Evolutionary conservation across 78 protist genomes (phyloP).

Genomic region (Chrysochromulina tobinii): DNA sequence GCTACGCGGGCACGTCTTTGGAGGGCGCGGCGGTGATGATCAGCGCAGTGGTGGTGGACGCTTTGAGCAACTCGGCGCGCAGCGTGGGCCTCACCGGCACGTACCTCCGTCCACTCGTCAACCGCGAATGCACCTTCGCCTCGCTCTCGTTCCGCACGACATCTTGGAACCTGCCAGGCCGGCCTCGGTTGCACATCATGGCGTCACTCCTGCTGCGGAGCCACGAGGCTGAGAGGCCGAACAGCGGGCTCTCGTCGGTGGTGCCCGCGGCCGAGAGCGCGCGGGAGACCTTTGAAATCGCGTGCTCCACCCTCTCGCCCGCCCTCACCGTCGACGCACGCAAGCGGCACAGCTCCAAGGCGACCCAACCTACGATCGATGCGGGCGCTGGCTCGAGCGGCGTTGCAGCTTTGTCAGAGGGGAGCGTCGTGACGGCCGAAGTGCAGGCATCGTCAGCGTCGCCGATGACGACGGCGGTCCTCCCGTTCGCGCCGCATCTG

Average conservation of each 20-base stretch:
- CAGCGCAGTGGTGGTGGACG: too few relatives aligned
- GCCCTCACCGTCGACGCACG: conserved; percentile 4
- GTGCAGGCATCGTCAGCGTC: too few relatives aligned
- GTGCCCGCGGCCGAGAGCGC: too few relatives aligned
- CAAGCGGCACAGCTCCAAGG: conserved; percentile 10
- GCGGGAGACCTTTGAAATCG: not conserved
- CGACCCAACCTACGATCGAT: too few relatives aligned
- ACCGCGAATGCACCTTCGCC: not conserved
- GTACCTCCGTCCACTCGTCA: not conserved
- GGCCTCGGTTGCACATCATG: not conserved
- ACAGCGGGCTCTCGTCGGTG: too few relatives aligned
- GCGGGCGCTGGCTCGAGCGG: not conserved
- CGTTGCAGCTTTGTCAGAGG: not conserved
- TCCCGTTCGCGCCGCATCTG: not conserved
- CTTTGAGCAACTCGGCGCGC: too few relatives aligned
- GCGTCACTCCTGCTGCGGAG: not conserved
- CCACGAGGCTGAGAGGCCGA: not conserved
- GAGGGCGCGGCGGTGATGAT: too few relatives aligned
- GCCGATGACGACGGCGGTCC: not conserved
- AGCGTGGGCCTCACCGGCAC: not conserved
- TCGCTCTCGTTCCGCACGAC: conserved; percentile 12
- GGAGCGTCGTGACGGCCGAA: too few relatives aligned
- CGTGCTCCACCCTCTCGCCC: not conserved
- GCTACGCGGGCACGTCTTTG: too few relatives aligned
- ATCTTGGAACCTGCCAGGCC: not conserved